Evolutionary conservation across 441 rosid genomes (phyloP).

Genomic region (Isatis lusitanica): DNA sequence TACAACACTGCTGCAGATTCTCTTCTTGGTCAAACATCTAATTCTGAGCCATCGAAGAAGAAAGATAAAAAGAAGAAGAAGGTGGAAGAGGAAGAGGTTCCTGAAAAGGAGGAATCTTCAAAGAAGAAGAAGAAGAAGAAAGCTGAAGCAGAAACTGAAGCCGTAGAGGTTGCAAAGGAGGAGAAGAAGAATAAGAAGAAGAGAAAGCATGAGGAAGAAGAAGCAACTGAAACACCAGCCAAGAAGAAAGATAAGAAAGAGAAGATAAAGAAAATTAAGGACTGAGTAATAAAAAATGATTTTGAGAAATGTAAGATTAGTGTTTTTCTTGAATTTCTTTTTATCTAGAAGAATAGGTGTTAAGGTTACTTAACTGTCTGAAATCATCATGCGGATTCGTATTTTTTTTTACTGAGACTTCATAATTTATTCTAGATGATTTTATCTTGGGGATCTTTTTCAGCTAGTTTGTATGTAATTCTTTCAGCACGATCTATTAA

Average conservation of each 20-base stretch:
- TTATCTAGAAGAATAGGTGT: background rate
- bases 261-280: constrained; percentile 45
- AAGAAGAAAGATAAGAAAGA: constrained; percentile 65
- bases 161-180: constrained; percentile 28
- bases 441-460: background rate
- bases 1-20: constrained; percentile 82
- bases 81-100: constrained; percentile 41
- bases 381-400: background rate
- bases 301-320: constrained; percentile 17
- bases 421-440: background rate
- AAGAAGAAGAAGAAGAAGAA: constrained; percentile 36
- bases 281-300: constrained; percentile 22
- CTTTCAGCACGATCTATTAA: background rate
- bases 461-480: background rate
- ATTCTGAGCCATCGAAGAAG: constrained; percentile 29
- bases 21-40: constrained; percentile 47
- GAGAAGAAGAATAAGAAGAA: constrained; percentile 66
- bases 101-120: constrained; percentile 17
- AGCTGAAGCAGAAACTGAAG: constrained; percentile 25
- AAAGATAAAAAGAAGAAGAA: constrained; percentile 50
- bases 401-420: background rate
- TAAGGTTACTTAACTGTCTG: background rate
- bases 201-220: constrained; percentile 58
- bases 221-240: constrained; percentile 41
- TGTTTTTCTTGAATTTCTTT: background rate